phyloP scores from a whole-genome alignment of 768 basidiomycete species.

The Dioszegia crocea region DNA sequence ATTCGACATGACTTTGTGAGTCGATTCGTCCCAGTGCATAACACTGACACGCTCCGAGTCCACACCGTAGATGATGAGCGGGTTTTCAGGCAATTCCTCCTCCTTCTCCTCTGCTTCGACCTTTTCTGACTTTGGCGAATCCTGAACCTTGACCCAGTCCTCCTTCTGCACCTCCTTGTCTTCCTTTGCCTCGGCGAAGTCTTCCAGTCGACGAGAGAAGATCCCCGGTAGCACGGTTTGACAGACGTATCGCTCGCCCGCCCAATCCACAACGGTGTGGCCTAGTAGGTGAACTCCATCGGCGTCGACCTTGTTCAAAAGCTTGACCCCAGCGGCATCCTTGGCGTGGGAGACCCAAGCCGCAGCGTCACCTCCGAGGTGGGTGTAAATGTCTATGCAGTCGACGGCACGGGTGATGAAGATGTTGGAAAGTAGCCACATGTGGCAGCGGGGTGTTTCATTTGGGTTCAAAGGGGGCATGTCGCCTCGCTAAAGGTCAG shows the following conservation, averaged over 20 bases:
- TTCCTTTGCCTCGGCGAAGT: constrained; percentile 30
- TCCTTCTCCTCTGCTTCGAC: constrained; percentile 8
- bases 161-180: constrained; percentile 38
- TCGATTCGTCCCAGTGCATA: constrained; percentile 50
- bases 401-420: constrained; percentile 54
- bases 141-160: constrained; percentile 45
- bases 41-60: constrained; percentile 49
- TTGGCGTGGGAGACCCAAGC: constrained; percentile 52
- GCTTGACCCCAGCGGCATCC: constrained; percentile 51
- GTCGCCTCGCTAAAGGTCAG: constrained; percentile 47
- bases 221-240: constrained; percentile 53
- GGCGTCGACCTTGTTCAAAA: constrained; percentile 52
- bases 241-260: constrained; percentile 53
- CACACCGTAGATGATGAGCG: constrained; percentile 53
- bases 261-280: constrained; percentile 53
- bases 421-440: constrained; percentile 53
- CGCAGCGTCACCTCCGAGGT: constrained; percentile 53
- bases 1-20: constrained; percentile 50
- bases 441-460: constrained; percentile 50
- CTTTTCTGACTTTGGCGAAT: constrained; percentile 25
- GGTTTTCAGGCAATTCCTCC: constrained; percentile 36
- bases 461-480: constrained; percentile 52
- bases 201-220: constrained; percentile 45
- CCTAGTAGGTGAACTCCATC: constrained; percentile 50
- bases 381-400: constrained; percentile 50